Base-by-base conservation (phyloP, 768 basidiomycete species). In the Boletus patriciae region DNA sequence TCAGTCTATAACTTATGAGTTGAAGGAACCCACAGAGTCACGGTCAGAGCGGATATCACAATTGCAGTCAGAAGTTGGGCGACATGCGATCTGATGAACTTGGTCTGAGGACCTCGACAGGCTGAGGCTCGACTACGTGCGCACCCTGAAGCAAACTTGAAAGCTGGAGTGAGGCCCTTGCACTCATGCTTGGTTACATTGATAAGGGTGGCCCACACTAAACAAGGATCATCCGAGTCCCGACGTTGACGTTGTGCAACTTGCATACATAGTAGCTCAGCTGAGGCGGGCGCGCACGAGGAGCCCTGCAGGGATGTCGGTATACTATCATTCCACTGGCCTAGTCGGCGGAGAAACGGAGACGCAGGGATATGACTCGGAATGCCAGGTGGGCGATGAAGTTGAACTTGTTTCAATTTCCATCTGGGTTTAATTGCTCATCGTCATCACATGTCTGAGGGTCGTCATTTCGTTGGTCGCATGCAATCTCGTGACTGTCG, bases 31-130 rank as follows among this genome's bases (percentile, higher is more conserved):
- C 31, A 81, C 83, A 7, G 84, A 87, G 51, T 81, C 84, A 10
- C 84, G 87, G 62, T 75, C 77, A 84, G 90, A 89, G 57, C 87
- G 94, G 37, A 85, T 97, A 43, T 67, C 69, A 13, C 81, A 84
- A 27, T 69, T 96, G 27, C 76, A 84, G 58, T 87, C 87, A 2
- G 93, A 98, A 69, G 74, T 90, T 11, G 78, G 76, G 41, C 80
- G 94, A 25, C 77, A 88, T 60, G 29, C 29, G 29, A 29, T 25
- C 25, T 25, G 25, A 25, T 3, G 90, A 88, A 70, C 77, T n/a
- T n/a, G 81, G 43, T 73, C 79, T 6, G 81, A 83, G 16, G 80
- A 84, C 53, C 66, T 70, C 2, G 71, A 76, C 16, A 3, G 4
- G 25, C n/a, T n/a, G n/a, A n/a, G n/a, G n/a, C n/a, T n/a, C n/a